Conservation (phyloP, 192 early-diverging fungal genomes). For the Spinellus fusiger region DNA sequence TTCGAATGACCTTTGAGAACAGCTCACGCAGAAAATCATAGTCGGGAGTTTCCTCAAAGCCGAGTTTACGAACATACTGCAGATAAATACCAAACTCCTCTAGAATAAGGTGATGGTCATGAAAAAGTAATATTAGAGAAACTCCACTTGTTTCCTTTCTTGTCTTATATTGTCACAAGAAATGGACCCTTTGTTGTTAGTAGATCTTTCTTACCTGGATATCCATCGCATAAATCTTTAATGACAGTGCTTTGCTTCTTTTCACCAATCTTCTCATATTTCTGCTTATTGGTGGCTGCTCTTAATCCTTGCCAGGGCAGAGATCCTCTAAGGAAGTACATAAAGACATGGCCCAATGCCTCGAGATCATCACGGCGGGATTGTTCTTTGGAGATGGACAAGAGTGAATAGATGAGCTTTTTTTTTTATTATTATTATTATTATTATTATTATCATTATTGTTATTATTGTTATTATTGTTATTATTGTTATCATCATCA, state of each 20-base stretch:
- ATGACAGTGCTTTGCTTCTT: slow-evolving; percentile 90
- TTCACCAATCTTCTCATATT: slow-evolving; percentile 99
- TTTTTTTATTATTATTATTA: not conserved
- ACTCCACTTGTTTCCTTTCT: not conserved
- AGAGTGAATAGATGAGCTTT: not conserved
- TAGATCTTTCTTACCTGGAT: slow-evolving; percentile 53
- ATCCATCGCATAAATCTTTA: slow-evolving; percentile 86
- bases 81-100: slow-evolving; percentile 88
- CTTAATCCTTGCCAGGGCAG: slow-evolving; percentile 98
- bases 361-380: slow-evolving; percentile 96
- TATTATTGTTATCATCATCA: not conserved
- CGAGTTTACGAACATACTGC: slow-evolving; percentile 82
- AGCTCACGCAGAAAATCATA: slow-evolving; percentile 87
- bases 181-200: not conserved
- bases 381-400: slow-evolving; percentile 66
- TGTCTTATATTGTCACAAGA: slow-evolving; percentile 3
- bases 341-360: slow-evolving; percentile 96
- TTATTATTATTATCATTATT: not conserved
- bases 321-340: slow-evolving; percentile 93
- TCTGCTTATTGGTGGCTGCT: slow-evolving; percentile 97
- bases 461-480: not conserved
- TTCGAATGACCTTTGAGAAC: slow-evolving; percentile 73
- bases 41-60: slow-evolving; percentile 94
- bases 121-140: not conserved
- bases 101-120: slow-evolving; percentile 10